phyloP scores from a whole-genome alignment of 768 basidiomycete species.

The Hericium rajendrae region DNA sequence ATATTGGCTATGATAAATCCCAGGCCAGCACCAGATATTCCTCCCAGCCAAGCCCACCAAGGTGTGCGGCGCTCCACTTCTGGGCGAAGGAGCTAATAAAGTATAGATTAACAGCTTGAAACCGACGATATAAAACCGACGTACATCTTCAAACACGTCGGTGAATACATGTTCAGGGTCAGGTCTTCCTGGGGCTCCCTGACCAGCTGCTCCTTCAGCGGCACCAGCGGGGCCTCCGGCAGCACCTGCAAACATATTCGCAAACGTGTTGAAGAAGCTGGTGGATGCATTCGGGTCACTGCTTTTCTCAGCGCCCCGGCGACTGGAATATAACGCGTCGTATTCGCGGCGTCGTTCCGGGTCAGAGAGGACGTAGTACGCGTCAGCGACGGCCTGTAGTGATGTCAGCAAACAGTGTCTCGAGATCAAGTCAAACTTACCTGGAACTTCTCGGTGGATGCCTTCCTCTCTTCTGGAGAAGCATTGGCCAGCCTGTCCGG shows the following conservation, averaged over 20 bases:
- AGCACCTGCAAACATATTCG: constrained; percentile 47
- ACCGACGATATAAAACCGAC: constrained; percentile 10
- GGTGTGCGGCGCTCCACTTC: constrained; percentile 65
- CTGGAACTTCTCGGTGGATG: constrained; percentile 81
- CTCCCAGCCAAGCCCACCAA: constrained; percentile 70
- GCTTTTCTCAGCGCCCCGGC: constrained; percentile 39
- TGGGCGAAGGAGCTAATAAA: constrained; percentile 59
- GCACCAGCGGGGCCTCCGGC: constrained; percentile 1
- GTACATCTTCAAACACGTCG: constrained; percentile 86
- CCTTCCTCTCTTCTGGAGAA: constrained; percentile 56
- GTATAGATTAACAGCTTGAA: neutral
- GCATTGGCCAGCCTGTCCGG: constrained; percentile 76
- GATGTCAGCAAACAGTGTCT: neutral
- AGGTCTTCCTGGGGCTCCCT: constrained; percentile 37
- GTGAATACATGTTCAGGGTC: constrained; percentile 77
- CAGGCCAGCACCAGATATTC: constrained; percentile 55
- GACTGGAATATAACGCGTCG: constrained; percentile 53
- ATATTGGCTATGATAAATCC: constrained; percentile 57
- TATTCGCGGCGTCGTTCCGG: constrained; percentile 62
- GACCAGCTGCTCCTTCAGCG: constrained; percentile 17
- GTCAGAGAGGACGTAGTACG: constrained; percentile 90
- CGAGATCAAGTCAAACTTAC: constrained; percentile 23
- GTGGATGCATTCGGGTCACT: constrained; percentile 58
- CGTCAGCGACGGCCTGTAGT: constrained; percentile 75
- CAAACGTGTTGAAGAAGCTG: constrained; percentile 46